A percentile compares a stretch with the other conserved stretches of the same genome.
These are phyloP conservation scores for Colletotrichum sp. DNA, from an alignment of 2,329 filamentous ascomycete genomes.

Conservation along the genomic window DNA sequence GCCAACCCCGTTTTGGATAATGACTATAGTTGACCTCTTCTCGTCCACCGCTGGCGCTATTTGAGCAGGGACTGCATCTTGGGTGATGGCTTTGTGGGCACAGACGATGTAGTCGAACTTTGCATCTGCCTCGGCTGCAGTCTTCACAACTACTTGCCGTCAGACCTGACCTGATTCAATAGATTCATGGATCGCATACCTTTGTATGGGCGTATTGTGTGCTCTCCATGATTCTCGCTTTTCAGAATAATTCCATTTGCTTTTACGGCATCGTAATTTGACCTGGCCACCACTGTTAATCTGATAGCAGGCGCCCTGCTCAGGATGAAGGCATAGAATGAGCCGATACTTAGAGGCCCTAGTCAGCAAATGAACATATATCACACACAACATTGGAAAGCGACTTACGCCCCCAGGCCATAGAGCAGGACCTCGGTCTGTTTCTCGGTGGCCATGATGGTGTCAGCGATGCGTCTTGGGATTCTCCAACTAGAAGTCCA, in stretches of 20 bases:
- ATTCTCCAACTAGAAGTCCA: not conserved
- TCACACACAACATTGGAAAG: not conserved
- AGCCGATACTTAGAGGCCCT: constrained; percentile 50
- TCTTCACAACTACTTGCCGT: constrained; percentile 42
- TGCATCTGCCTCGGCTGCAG: constrained; percentile 46
- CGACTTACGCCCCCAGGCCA: constrained; percentile 57
- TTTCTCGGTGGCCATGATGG: constrained; percentile 24
- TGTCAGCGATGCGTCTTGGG: not conserved
- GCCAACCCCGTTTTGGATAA: constrained; percentile 66
- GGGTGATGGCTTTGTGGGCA: constrained; percentile 58
- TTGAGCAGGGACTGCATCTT: constrained; percentile 37
- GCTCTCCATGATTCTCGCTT: constrained; percentile 61
- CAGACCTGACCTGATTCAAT: not conserved
- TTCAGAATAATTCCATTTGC: constrained; percentile 56
- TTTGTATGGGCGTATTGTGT: constrained; percentile 51
- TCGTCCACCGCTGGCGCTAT: constrained; percentile 40
- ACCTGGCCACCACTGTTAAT: constrained; percentile 66
- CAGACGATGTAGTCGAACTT: constrained; percentile 63
- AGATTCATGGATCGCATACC: constrained; percentile 28
- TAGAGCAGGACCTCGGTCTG: constrained; percentile 48
- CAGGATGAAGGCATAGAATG: constrained; percentile 62
- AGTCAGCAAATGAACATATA: not conserved
- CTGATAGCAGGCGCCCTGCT: constrained; percentile 45
- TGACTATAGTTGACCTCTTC: constrained; percentile 54
- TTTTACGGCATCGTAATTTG: constrained; percentile 62